These are phyloP conservation scores for Bryum argenteum DNA, from an alignment of 225 moss, liverwort and hornwort species.

Conservation along the genomic window DNA sequence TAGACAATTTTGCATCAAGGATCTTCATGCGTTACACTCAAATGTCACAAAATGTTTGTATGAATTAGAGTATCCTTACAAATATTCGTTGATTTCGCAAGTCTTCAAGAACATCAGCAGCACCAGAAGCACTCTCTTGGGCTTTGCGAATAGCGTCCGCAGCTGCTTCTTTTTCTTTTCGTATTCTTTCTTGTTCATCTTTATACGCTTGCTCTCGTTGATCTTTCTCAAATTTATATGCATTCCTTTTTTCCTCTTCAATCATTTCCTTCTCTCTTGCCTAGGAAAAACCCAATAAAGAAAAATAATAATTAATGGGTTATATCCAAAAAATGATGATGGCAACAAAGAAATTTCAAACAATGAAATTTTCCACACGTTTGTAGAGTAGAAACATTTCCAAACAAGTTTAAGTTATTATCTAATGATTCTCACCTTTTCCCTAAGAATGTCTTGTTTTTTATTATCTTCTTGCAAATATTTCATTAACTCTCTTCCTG, in stretches of 20 bases:
- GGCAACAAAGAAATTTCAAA: no score
- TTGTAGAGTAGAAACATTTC: no score
- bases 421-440: slow-evolving; percentile 29
- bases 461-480: slow-evolving; percentile 66
- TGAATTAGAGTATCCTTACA: neutral
- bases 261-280: slow-evolving; percentile 59
- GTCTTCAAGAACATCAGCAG: slow-evolving; percentile 62
- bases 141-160: slow-evolving; percentile 53
- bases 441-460: slow-evolving; percentile 42
- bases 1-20: no score
- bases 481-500: slow-evolving; percentile 54
- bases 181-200: slow-evolving; percentile 69
- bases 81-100: slow-evolving; percentile 74
- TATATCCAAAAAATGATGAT: no score
- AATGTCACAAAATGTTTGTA: accelerated
- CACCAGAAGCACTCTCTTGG: slow-evolving; percentile 77
- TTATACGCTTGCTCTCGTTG: slow-evolving; percentile 62
- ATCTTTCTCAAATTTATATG: slow-evolving; percentile 74
- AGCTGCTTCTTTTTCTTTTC: slow-evolving; percentile 62
- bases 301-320: no score
- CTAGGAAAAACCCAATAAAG: neutral
- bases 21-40: neutral
- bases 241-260: slow-evolving; percentile 70
- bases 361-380: no score
- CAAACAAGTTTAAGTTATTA: no score